Evolutionary conservation across 1,284 basidiomycete species (phyloP).

Genomic region (Pseudozyma pruni): DNA sequence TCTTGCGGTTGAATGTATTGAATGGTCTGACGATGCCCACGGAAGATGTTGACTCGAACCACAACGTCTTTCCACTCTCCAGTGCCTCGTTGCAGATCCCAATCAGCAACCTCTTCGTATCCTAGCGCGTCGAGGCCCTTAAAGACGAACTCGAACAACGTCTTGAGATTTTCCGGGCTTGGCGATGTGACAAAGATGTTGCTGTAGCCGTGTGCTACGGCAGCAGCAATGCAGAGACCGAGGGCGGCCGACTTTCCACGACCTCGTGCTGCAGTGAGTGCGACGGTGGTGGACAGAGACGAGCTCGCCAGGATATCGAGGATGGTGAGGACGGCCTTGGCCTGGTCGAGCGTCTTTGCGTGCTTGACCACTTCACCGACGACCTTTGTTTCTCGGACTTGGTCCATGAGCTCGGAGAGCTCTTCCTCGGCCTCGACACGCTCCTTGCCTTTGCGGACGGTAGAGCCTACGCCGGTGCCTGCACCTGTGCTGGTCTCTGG

Average conservation of each 20-base stretch:
- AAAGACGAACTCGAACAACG: conserved; percentile 97
- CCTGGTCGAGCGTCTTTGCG: conserved; percentile 90
- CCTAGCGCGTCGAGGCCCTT: conserved; percentile 94
- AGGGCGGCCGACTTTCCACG: conserved; percentile 96
- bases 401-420: conserved; percentile 83
- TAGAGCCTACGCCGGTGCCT: conserved; percentile 56
- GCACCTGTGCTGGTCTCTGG: conserved; percentile 70
- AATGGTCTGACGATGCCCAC: conserved; percentile 67
- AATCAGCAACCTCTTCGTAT: conserved; percentile 97
- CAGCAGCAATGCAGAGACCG: conserved; percentile 91
- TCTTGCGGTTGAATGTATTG: conserved; percentile 95
- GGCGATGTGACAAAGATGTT: conserved; percentile 99
- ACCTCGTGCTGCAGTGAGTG: conserved; percentile 92
- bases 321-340: conserved; percentile 62
- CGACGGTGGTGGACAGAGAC: conserved; percentile 88
- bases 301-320: conserved; percentile 64
- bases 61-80: conserved; percentile 96
- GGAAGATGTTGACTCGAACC: conserved; percentile 94
- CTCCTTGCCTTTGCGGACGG: conserved; percentile 72
- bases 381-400: conserved; percentile 83
- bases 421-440: conserved; percentile 72
- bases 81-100: conserved; percentile 94
- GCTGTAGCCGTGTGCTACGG: conserved; percentile 92
- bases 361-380: conserved; percentile 89
- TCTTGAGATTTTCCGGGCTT: conserved; percentile 96